Evolutionary conservation across 148 eudicot genomes (phyloP).

Genomic region (Cornus florida): DNA sequence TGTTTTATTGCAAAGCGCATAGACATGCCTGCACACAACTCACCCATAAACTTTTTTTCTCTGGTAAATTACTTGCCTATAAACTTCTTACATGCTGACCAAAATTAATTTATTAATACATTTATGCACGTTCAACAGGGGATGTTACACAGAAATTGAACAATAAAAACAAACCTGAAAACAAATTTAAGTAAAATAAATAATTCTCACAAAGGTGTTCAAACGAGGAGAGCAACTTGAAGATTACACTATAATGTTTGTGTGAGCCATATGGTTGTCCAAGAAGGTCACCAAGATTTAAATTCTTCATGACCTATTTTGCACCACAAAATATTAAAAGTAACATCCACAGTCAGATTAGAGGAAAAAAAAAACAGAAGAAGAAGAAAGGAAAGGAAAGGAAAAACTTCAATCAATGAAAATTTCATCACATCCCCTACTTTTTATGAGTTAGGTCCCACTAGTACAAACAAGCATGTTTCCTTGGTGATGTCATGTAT

Average conservation of each 20-base stretch:
- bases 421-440: slow-evolving; percentile 30
- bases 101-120: no score
- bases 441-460: slow-evolving; percentile 61
- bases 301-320: slow-evolving; percentile 51
- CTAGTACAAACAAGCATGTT: slow-evolving; percentile 58
- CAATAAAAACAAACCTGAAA: not conserved
- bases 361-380: not conserved
- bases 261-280: slow-evolving; percentile 73
- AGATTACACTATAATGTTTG: slow-evolving; percentile 53
- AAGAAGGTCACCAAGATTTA: slow-evolving; percentile 56
- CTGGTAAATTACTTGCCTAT: no score
- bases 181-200: slow-evolving; percentile 4
- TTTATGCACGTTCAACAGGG: no score
- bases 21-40: no score
- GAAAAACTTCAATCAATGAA: not conserved
- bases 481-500: slow-evolving; percentile 55
- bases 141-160: not conserved
- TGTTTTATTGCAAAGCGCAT: no score
- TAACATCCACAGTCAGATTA: not conserved
- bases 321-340: slow-evolving; percentile 11
- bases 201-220: not conserved
- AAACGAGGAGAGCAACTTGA: not conserved
- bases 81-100: no score
- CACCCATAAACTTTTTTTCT: no score
- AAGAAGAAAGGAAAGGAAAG: not conserved